Conservation (phyloP, 352 stramenopile genomes). For the Thraustochytrium striatum region DNA sequence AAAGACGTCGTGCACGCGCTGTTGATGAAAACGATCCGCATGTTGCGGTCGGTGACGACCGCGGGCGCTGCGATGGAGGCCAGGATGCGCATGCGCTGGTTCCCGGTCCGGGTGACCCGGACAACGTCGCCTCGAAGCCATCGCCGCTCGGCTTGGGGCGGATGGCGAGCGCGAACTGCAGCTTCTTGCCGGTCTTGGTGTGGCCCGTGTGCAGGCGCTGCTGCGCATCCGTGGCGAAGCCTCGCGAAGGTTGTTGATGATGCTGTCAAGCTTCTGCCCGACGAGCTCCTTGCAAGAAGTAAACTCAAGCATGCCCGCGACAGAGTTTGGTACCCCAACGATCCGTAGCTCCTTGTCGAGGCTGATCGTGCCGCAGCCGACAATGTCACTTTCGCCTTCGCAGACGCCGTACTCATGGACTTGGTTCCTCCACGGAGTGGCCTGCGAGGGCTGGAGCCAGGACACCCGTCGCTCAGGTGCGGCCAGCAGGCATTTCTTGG, state of each 20-base stretch:
- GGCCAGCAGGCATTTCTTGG: too few relatives aligned
- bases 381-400: too few relatives aligned
- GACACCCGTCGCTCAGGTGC: too few relatives aligned
- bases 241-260: not conserved
- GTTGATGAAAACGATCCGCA: slow-evolving; percentile 28
- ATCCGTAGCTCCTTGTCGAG: too few relatives aligned
- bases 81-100: not conserved
- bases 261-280: slow-evolving; percentile 4
- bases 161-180: not conserved
- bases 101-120: not conserved
- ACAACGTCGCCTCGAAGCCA: slow-evolving; percentile 1
- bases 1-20: not conserved
- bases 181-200: not conserved
- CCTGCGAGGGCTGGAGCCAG: too few relatives aligned
- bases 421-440: too few relatives aligned
- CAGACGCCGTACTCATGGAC: too few relatives aligned
- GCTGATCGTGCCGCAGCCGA: too few relatives aligned
- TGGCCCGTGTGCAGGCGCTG: not conserved
- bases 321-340: too few relatives aligned
- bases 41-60: not conserved
- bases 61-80: not conserved
- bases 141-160: not conserved
- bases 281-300: too few relatives aligned
- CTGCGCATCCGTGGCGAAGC: not conserved
- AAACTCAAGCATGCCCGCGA: too few relatives aligned